Percentiles rank a stretch among this genome's conserved stretches.
Evolutionary conservation across 140 eudicot genomes (phyloP).

Genomic region (Flaveria floridana): DNA sequence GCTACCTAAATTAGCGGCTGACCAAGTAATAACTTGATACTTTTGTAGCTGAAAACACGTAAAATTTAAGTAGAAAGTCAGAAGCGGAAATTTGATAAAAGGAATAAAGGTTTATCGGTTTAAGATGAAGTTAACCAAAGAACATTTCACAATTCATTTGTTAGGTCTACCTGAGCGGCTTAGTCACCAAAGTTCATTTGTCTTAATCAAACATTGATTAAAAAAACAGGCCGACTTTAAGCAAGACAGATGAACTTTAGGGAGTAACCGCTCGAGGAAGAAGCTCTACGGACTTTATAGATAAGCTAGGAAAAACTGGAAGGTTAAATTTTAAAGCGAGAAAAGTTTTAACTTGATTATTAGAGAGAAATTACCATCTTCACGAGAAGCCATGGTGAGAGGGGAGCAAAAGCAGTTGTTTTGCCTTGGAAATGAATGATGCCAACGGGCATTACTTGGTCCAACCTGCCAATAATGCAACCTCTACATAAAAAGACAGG

Average conservation of each 20-base stretch:
- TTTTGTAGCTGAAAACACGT: conserved; percentile 44
- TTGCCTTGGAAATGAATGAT: conserved; percentile 46
- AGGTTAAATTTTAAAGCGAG: background rate
- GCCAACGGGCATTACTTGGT: conserved; percentile 55
- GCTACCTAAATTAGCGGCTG: conserved; percentile 49
- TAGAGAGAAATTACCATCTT: conserved; percentile 55
- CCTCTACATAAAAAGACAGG: background rate
- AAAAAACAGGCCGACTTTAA: background rate
- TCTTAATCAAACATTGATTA: background rate
- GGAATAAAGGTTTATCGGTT: background rate
- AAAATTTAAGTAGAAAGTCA: background rate
- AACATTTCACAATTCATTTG: background rate
- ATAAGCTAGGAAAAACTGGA: background rate
- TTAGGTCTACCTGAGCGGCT: background rate
- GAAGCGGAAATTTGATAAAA: background rate
- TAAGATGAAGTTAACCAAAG: background rate
- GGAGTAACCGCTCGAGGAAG: no score
- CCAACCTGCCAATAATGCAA: conserved; percentile 21
- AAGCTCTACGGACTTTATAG: background rate
- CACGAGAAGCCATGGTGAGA: conserved; percentile 88
- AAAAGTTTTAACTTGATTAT: background rate
- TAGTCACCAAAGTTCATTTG: background rate
- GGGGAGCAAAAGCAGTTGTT: conserved; percentile 72
- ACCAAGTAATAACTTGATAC: conserved; percentile 63
- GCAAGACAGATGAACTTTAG: no score